Conservation (phyloP, 441 rosid species). For the Heliophila coronopifolia region DNA sequence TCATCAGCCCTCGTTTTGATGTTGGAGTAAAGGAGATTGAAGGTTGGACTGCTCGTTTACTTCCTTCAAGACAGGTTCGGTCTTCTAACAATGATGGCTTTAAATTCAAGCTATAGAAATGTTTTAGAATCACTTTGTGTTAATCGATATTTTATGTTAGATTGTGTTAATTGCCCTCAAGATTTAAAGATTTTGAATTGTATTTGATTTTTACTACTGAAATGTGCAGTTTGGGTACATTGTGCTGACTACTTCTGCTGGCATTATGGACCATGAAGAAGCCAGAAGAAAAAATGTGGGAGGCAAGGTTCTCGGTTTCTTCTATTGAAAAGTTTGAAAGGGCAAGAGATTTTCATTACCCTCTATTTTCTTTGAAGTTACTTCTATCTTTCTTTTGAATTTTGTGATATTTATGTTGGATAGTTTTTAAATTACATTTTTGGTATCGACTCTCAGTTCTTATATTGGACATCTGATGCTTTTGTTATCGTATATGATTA, state of each 20-base stretch:
- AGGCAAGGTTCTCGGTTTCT: conserved; percentile 60
- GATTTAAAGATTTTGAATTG: not conserved
- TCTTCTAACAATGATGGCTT: not conserved
- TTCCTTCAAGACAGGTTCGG: conserved; percentile 55
- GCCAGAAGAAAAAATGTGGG: conserved; percentile 66
- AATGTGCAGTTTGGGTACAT: conserved; percentile 56
- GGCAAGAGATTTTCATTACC: not conserved
- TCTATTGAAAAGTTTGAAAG: conserved; percentile 31
- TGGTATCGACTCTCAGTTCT: not conserved
- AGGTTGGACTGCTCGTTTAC: conserved; percentile 59
- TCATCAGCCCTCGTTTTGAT: conserved; percentile 60
- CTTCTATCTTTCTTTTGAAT: not conserved
- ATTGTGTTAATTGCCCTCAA: not conserved
- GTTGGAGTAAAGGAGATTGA: conserved; percentile 61
- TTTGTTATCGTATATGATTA: not conserved
- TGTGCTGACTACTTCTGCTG: conserved; percentile 58
- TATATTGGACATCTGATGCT: not conserved
- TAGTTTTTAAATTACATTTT: conserved; percentile 12
- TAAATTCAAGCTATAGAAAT: not conserved
- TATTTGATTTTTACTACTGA: not conserved
- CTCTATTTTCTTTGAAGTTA: not conserved
- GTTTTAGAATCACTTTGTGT: not conserved
- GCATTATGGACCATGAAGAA: conserved; percentile 66
- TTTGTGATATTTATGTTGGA: conserved; percentile 20
- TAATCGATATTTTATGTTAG: not conserved